These are phyloP conservation scores for Taphrina pruni DNA, from an alignment of 1,139 yeast genomes.

Conservation along the genomic window DNA sequence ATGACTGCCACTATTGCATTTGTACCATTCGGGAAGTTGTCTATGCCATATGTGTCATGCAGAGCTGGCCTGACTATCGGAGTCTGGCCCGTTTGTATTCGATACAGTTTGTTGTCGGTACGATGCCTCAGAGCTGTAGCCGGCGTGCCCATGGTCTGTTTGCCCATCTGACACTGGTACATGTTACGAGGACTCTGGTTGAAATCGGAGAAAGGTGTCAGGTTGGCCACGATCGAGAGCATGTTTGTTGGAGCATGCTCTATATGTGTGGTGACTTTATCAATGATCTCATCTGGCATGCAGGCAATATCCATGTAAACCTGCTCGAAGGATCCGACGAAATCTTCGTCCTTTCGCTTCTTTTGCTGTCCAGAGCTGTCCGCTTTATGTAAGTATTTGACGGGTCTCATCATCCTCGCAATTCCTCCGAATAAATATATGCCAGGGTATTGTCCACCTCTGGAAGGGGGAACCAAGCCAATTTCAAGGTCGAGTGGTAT, in stretches of 20 bases:
- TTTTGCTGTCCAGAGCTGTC: conserved; percentile 51
- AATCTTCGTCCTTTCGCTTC: conserved; percentile 58
- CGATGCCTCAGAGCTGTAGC: conserved; percentile 93
- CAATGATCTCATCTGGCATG: conserved; percentile 86
- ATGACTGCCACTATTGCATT: conserved; percentile 99
- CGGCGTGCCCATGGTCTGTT: conserved; percentile 99
- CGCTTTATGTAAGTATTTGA: conserved; percentile 81
- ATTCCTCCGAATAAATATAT: conserved; percentile 86
- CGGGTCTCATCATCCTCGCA: conserved; percentile 96
- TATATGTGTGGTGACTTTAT: conserved; percentile 84
- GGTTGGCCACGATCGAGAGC: conserved; percentile 87
- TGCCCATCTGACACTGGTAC: conserved; percentile 99
- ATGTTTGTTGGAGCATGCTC: conserved; percentile 95
- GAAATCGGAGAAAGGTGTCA: conserved; percentile 97
- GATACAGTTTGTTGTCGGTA: conserved; percentile 91
- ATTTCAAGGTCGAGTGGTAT: conserved; percentile 86
- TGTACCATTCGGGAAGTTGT: conserved; percentile 97
- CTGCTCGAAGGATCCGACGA: conserved; percentile 97
- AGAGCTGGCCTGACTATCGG: conserved; percentile 94
- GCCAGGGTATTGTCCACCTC: conserved; percentile 97
- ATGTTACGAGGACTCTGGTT: conserved; percentile 99
- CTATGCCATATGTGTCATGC: conserved; percentile 97
- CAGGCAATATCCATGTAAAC: conserved; percentile 97
- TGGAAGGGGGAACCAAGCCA: conserved; percentile 93
- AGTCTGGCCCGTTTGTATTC: conserved; percentile 93